Conservation (phyloP, 805 yeast genomes). For the Candida chauliodis region DNA sequence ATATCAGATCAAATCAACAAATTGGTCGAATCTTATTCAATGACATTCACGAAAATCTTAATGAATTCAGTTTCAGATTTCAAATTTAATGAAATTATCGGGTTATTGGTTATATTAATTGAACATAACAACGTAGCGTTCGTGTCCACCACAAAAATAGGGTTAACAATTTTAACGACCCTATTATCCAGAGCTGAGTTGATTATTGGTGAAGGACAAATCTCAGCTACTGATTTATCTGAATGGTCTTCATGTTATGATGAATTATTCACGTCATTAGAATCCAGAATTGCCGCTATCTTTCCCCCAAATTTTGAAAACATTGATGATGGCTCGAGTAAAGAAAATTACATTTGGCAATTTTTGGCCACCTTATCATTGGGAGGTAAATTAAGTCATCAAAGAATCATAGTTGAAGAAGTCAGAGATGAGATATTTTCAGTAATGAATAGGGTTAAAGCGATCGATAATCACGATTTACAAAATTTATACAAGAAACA, state of each 20-base stretch:
- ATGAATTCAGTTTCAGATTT: slow-evolving; percentile 83
- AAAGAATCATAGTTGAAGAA: slow-evolving; percentile 90
- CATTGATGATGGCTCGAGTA: slow-evolving; percentile 55
- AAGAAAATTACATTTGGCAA: slow-evolving; percentile 81
- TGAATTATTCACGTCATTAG: slow-evolving; percentile 71
- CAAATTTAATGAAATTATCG: slow-evolving; percentile 73
- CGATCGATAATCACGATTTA: slow-evolving; percentile 45
- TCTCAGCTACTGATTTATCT: slow-evolving; percentile 51
- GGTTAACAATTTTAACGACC: slow-evolving; percentile 85
- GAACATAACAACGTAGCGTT: slow-evolving; percentile 67
- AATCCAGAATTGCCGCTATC: slow-evolving; percentile 69
- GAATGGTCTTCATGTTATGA: slow-evolving; percentile 83
- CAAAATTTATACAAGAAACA: slow-evolving; percentile 45
- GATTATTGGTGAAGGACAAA: slow-evolving; percentile 75
- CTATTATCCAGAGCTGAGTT: slow-evolving; percentile 88
- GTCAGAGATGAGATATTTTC: slow-evolving; percentile 91
- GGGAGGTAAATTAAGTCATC: slow-evolving; percentile 87
- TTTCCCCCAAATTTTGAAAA: slow-evolving; percentile 70
- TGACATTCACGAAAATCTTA: slow-evolving; percentile 77
- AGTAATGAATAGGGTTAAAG: slow-evolving; percentile 72
- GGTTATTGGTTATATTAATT: slow-evolving; percentile 65
- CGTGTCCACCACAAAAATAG: slow-evolving; percentile 71
- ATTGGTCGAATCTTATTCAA: slow-evolving; percentile 73
- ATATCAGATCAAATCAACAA: slow-evolving; percentile 53
- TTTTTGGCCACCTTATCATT: slow-evolving; percentile 90